Evolutionary conservation across 2,329 filamentous ascomycete genomes (phyloP), one percentile per base, ranked within the genome.

Genomic region (Tolypocladium album): DNA sequence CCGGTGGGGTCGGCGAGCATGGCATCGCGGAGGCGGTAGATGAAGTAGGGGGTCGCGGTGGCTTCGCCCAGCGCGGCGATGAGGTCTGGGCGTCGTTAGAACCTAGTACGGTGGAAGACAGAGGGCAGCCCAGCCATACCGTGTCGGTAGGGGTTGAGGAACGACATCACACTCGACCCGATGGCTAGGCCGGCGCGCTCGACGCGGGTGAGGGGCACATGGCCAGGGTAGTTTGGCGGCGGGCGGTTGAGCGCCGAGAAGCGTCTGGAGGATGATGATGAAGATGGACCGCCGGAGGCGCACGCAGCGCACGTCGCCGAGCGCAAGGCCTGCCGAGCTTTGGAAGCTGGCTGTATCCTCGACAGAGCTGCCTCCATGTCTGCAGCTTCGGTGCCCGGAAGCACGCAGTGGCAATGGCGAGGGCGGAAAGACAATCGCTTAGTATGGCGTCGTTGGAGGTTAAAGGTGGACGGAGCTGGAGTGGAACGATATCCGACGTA

Each of bases 21-120:
- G 64, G 88, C 90, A 71, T 93, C 85, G 65, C 91, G 92, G 24
- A 99, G 89, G 60, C 90, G 89, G 75, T 90, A 85, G 74, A 97
- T 92, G 78, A 97, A 97, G 81, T 92, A 96, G 15, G 94, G 94
- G 12, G 92, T 91, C 27, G 92, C 91, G 3, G 94, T 97, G 36
- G 92, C 87, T 79, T 99, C 94, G 70, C 92, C 93, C n/a, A 96
- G 84, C 40, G 91, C 85, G 40, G 94, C 94, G 67, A 99, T 95
- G 66, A 99, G 86, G 77, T 99, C 94, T 90, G 68, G 17, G 17
- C 39, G n/a, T 17, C 4, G 55, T 47, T 42, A 47, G 47, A 4
- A 43, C 42, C 47, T 27, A 9, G 22, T 22, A 11, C 42, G 31
- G 34, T 1, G 40, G 4, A 27, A 31, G 9, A 17, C 22, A 24